phyloP scores from a whole-genome alignment of 164 flowering plant species.

The Cinnamomum micranthum region DNA sequence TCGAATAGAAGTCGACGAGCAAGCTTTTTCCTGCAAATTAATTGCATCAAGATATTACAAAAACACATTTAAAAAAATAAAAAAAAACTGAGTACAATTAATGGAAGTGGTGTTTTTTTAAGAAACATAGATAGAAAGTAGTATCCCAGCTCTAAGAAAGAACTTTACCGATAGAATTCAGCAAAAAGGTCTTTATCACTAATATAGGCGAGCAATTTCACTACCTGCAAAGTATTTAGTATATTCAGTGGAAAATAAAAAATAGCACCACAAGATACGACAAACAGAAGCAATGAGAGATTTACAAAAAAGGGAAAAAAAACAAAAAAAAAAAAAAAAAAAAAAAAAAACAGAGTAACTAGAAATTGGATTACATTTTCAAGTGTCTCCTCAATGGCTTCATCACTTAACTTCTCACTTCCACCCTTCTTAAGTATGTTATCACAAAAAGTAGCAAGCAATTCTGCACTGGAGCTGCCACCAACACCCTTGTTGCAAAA shows the following conservation, averaged over 20 bases:
- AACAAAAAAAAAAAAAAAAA: background rate
- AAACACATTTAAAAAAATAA: background rate
- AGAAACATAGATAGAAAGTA: background rate
- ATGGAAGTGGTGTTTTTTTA: background rate
- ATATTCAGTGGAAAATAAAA: conserved; percentile 6
- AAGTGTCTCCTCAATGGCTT: conserved; percentile 88
- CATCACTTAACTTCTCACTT: conserved; percentile 91
- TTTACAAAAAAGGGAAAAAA: background rate
- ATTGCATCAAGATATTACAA: conserved; percentile 2
- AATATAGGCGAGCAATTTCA: conserved; percentile 86
- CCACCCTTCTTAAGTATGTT: conserved; percentile 95
- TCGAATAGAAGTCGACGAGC: conserved; percentile 88
- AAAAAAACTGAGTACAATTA: background rate
- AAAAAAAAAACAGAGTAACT: background rate
- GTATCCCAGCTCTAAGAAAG: background rate
- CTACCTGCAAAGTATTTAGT: conserved; percentile 48
- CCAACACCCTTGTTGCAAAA: conserved; percentile 91
- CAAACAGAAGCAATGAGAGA: background rate
- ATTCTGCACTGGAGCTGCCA: conserved; percentile 88
- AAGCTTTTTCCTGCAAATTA: conserved; percentile 71
- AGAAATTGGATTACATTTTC: conserved; percentile 54
- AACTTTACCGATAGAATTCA: conserved; percentile 75
- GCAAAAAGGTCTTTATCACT: conserved; percentile 95
- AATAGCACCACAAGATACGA: background rate
- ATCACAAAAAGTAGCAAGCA: conserved; percentile 89